These are phyloP conservation scores for Fusarium subtropicale DNA, from an alignment of 2,329 filamentous ascomycete species.

Conservation along the genomic window DNA sequence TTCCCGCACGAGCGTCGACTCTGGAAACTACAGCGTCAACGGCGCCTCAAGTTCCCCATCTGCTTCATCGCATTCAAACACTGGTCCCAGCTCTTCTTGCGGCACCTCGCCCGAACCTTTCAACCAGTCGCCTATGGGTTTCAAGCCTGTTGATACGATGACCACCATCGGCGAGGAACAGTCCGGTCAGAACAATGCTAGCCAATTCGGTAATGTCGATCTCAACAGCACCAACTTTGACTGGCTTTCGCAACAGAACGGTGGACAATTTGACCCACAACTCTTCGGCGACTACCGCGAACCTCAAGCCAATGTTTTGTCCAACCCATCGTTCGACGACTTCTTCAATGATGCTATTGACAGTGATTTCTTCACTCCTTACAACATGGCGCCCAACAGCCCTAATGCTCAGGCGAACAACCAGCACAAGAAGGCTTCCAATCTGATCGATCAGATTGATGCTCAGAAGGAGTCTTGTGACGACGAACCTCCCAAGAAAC, in stretches of 20 bases:
- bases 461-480: slow-evolving; percentile 76
- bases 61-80: slow-evolving; percentile 70
- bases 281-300: slow-evolving; percentile 94
- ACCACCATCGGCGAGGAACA: slow-evolving; percentile 76
- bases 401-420: slow-evolving; percentile 47
- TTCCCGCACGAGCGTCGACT: slow-evolving; percentile 65
- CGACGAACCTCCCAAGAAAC: slow-evolving; percentile 68
- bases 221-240: slow-evolving; percentile 70
- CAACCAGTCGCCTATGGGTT: slow-evolving; percentile 75
- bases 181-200: slow-evolving; percentile 54
- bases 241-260: slow-evolving; percentile 83
- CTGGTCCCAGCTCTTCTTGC: slow-evolving; percentile 72
- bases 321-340: slow-evolving; percentile 76
- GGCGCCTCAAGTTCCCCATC: slow-evolving; percentile 73
- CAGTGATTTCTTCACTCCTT: slow-evolving; percentile 82
- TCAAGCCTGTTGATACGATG: slow-evolving; percentile 71
- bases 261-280: slow-evolving; percentile 88
- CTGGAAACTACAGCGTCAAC: slow-evolving; percentile 59
- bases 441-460: slow-evolving; percentile 83
- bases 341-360: slow-evolving; percentile 83
- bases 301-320: slow-evolving; percentile 82
- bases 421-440: slow-evolving; percentile 64
- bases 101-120: slow-evolving; percentile 83
- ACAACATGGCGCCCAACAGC: slow-evolving; percentile 72
- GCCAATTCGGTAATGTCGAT: slow-evolving; percentile 52